Conservation (phyloP, 2,329 filamentous ascomycete species). For the Beauveria varroae region DNA sequence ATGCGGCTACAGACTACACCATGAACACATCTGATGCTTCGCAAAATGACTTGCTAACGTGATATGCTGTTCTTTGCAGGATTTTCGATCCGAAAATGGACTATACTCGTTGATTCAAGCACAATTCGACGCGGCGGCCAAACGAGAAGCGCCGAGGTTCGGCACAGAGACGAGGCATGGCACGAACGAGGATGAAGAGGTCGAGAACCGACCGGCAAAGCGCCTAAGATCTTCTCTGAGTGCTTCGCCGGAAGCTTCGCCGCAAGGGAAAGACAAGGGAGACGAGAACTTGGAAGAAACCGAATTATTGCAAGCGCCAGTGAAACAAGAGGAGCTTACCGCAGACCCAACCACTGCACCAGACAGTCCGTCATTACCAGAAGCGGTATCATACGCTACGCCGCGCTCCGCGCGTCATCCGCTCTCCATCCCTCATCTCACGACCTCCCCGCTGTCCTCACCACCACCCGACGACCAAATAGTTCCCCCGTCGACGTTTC, state of each 20-base stretch:
- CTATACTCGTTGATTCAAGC: constrained; percentile 66
- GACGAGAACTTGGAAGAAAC: neutral
- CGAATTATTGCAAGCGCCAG: neutral
- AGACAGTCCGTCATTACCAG: constrained; percentile 6
- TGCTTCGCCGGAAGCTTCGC: constrained; percentile 1
- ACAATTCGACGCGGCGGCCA: constrained; percentile 51
- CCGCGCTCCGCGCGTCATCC: constrained; percentile 12
- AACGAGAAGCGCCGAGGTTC: constrained; percentile 24
- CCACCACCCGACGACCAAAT: constrained; percentile 27
- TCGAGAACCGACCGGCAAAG: constrained; percentile 9
- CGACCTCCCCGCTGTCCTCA: constrained; percentile 31
- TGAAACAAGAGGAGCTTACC: neutral
- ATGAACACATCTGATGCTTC: neutral
- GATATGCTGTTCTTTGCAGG: constrained; percentile 33
- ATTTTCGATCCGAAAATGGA: constrained; percentile 65
- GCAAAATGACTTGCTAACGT: neutral
- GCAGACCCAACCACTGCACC: neutral
- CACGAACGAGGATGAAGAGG: constrained; percentile 16
- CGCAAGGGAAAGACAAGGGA: neutral
- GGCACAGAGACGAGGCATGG: constrained; percentile 14
- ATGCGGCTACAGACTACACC: constrained; percentile 15
- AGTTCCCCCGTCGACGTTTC: constrained; percentile 20
- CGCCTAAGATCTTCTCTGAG: constrained; percentile 2
- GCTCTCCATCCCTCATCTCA: constrained; percentile 16
- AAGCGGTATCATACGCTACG: constrained; percentile 8